phyloP scores from a whole-genome alignment of 2,329 filamentous ascomycete species.

The Penicillium sclerotigenum region DNA sequence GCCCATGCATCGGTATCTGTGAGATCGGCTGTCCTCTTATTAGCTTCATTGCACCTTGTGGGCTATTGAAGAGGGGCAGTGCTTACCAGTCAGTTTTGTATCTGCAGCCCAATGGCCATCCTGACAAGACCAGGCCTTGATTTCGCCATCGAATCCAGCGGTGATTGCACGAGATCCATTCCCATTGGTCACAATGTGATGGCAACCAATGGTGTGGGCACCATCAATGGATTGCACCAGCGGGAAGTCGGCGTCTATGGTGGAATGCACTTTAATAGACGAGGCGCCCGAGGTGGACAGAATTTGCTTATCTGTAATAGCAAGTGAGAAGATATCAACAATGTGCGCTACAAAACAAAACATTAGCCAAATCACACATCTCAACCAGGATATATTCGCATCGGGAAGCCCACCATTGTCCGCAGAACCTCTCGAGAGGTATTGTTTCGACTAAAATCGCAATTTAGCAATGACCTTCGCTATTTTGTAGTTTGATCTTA shows the following conservation, averaged over 20 bases:
- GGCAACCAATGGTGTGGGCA: constrained; percentile 84
- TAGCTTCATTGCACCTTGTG: constrained; percentile 1
- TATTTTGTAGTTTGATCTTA: constrained; percentile 9
- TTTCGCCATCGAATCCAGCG: constrained; percentile 83
- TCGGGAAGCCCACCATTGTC: constrained; percentile 66
- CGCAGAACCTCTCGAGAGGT: constrained; percentile 86
- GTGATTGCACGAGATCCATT: constrained; percentile 73
- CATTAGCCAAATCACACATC: constrained; percentile 23
- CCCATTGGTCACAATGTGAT: constrained; percentile 73
- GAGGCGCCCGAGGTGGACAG: constrained; percentile 84
- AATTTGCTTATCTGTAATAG: constrained; percentile 68
- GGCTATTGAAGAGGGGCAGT: neutral
- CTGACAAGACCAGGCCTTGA: constrained; percentile 73
- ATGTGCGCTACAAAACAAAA: constrained; percentile 61
- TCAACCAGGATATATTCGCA: neutral
- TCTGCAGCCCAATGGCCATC: constrained; percentile 55
- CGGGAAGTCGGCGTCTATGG: constrained; percentile 66
- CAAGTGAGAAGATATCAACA: constrained; percentile 79
- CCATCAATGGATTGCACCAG: constrained; percentile 73
- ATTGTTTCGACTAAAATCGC: constrained; percentile 82
- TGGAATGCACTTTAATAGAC: constrained; percentile 75
- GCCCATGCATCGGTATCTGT: constrained; percentile 76
- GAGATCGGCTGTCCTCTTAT: constrained; percentile 13
- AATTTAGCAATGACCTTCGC: neutral
- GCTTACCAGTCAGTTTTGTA: constrained; percentile 46